A percentile compares a stretch with the other conserved stretches of the same genome.
These are phyloP conservation scores for Angophora floribunda DNA, from an alignment of 345 rosid genomes.

Conservation along the genomic window DNA sequence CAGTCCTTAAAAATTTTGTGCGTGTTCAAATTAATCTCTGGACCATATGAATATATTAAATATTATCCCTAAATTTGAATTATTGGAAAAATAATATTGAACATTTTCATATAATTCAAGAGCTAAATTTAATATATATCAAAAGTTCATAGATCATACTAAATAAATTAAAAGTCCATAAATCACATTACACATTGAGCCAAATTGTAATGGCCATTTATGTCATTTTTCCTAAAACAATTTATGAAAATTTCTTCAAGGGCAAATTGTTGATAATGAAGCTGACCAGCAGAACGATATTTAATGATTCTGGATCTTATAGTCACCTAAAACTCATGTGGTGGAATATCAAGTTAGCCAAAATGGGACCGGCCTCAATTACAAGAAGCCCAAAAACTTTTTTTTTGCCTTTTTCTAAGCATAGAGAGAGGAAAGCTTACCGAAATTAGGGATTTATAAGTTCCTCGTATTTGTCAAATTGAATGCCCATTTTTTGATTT, in stretches of 20 bases:
- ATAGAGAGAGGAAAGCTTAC: not conserved
- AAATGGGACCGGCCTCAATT: not conserved
- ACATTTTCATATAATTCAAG: not conserved
- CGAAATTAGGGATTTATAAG: not conserved
- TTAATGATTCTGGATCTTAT: not conserved
- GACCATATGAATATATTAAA: no score
- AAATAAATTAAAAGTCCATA: no score
- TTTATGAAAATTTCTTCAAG: not conserved
- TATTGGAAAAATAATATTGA: not conserved
- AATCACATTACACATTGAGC: fast-evolving
- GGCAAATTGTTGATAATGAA: not conserved
- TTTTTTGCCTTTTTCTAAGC: not conserved
- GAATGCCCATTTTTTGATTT: not conserved
- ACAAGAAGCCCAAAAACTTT: not conserved
- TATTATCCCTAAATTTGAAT: no score
- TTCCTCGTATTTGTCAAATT: not conserved
- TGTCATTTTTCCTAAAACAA: not conserved
- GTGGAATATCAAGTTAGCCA: not conserved
- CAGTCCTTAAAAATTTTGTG: no score
- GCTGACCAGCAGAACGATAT: not conserved
- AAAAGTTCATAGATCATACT: no score
- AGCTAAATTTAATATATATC: no score
- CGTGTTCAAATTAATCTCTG: no score
- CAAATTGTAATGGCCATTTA: no score
- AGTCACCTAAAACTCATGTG: not conserved